Percentiles rank a stretch among this genome's conserved stretches.
These are phyloP conservation scores for Oxytropis ochrocephala DNA, from an alignment of 306 rosid species.

Conservation along the genomic window DNA sequence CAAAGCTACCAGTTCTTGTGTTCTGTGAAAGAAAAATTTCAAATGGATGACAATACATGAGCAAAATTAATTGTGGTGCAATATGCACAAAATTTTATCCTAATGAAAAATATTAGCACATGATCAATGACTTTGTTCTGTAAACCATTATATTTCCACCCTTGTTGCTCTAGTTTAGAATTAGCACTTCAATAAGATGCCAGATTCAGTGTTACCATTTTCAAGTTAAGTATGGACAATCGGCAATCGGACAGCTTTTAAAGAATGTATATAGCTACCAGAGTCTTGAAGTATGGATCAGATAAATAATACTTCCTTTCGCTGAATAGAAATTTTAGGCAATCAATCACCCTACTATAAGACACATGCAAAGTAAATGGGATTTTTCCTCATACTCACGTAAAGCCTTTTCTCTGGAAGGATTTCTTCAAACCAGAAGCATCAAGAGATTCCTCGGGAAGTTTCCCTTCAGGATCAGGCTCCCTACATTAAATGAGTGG, in stretches of 20 bases:
- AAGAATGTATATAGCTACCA: background rate
- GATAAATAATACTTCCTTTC: background rate
- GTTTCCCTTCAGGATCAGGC: conserved; percentile 86
- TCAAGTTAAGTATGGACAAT: background rate
- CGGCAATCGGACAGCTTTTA: background rate
- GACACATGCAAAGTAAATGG: conserved; percentile 20
- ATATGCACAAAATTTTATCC: background rate
- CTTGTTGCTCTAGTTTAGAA: conserved; percentile 9
- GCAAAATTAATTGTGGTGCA: background rate
- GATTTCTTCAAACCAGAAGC: conserved; percentile 72
- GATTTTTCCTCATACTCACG: conserved; percentile 52
- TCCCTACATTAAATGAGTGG: conserved; percentile 39
- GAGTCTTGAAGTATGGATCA: background rate
- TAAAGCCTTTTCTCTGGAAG: conserved; percentile 75
- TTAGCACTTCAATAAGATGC: background rate
- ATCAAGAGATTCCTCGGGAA: conserved; percentile 75
- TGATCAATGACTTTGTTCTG: background rate
- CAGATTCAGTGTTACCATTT: conserved; percentile 3
- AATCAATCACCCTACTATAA: background rate
- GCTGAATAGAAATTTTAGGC: background rate
- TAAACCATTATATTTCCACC: background rate
- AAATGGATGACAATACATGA: conserved; percentile 6
- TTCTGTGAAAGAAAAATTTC: conserved; percentile 45
- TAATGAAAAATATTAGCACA: background rate
- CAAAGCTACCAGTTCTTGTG: conserved; percentile 83